These are phyloP conservation scores for Aspergillus ochraceoroseus DNA, from an alignment of 2,329 filamentous ascomycete species.

Conservation along the genomic window DNA sequence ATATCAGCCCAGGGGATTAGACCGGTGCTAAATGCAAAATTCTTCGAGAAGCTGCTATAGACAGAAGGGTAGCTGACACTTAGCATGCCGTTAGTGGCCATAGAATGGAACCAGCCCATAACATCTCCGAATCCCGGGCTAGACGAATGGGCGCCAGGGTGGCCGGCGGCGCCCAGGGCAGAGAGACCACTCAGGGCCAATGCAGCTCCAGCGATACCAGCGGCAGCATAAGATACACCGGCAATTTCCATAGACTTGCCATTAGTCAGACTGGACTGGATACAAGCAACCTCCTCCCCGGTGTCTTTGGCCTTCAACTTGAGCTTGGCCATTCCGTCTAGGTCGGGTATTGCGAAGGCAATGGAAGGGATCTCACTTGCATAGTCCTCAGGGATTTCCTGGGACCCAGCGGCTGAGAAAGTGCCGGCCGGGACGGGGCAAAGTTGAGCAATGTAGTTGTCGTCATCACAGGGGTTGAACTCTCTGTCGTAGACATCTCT, in stretches of 20 bases:
- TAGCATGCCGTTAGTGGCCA: slow-evolving; percentile 95
- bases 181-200: slow-evolving; percentile 67
- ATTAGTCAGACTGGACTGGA: slow-evolving; percentile 75
- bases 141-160: slow-evolving; percentile 58
- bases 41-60: slow-evolving; percentile 84
- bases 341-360: slow-evolving; percentile 84
- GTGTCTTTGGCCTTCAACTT: slow-evolving; percentile 61
- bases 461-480: slow-evolving; percentile 75
- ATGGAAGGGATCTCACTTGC: slow-evolving; percentile 76
- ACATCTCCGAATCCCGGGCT: slow-evolving; percentile 84
- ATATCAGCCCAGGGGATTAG: slow-evolving; percentile 76
- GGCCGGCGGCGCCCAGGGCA: slow-evolving; percentile 59
- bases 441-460: slow-evolving; percentile 64
- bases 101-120: slow-evolving; percentile 83
- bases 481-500: slow-evolving; percentile 68
- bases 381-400: slow-evolving; percentile 66
- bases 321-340: slow-evolving; percentile 78
- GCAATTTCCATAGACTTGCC: slow-evolving; percentile 74
- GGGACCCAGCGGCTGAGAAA: slow-evolving; percentile 68
- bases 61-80: slow-evolving; percentile 81
- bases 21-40: slow-evolving; percentile 88
- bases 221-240: slow-evolving; percentile 77
- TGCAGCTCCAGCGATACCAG: slow-evolving; percentile 78
- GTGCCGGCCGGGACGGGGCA: slow-evolving; percentile 75
- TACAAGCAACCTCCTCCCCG: slow-evolving; percentile 67